A percentile compares a stretch with the other conserved stretches of the same genome.
phyloP scores from a whole-genome alignment of 345 rosid species.

The Brassica juncea region DNA sequence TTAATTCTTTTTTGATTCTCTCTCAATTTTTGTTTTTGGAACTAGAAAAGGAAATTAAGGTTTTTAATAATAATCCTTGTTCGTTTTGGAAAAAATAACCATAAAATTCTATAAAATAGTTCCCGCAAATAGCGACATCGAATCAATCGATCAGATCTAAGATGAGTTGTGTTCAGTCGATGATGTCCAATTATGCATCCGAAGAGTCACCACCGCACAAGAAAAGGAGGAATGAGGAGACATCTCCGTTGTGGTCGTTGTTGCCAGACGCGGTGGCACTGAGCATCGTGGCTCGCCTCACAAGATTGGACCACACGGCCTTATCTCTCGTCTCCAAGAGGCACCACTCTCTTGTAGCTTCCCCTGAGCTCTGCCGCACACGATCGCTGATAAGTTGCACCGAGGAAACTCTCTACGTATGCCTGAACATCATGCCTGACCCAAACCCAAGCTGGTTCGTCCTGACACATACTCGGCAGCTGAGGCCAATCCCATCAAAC shows the following conservation, averaged over 20 bases:
- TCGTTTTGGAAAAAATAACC: background rate
- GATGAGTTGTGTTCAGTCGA: background rate
- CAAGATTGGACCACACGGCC: background rate
- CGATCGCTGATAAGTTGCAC: background rate
- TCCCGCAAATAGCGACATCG: background rate
- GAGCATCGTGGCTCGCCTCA: background rate
- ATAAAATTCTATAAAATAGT: too few relatives aligned
- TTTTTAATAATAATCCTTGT: conserved; percentile 7
- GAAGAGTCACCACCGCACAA: background rate
- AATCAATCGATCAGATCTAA: background rate
- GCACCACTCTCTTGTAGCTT: background rate
- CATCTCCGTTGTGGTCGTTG: background rate
- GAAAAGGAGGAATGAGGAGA: background rate
- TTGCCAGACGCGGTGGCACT: background rate
- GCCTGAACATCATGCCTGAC: background rate
- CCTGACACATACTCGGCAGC: background rate
- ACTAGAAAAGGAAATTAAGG: too few relatives aligned
- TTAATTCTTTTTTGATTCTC: too few relatives aligned
- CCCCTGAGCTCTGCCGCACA: background rate
- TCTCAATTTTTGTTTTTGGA: too few relatives aligned
- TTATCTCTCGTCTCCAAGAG: background rate
- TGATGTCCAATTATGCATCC: background rate
- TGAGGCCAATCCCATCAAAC: background rate
- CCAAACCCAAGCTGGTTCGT: background rate
- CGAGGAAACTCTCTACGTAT: background rate